Evolutionary conservation across 768 basidiomycete species (phyloP).

Genomic region (Gymnopilus junonius): DNA sequence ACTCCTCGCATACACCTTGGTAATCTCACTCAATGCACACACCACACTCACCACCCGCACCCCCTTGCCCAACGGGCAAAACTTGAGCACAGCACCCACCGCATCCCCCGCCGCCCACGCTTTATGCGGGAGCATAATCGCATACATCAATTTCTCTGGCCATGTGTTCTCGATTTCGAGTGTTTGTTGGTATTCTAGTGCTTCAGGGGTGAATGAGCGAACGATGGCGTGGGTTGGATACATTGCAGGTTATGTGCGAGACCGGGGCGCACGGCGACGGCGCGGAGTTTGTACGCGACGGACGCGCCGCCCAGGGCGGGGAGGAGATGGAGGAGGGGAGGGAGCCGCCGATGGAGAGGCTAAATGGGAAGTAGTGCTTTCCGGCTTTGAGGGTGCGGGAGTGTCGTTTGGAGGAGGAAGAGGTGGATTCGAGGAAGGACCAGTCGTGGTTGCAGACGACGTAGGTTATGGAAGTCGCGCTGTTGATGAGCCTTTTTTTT

Average conservation of each 20-base stretch:
- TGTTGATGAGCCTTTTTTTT: slow-evolving; percentile 43
- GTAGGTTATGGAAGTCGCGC: slow-evolving; percentile 54
- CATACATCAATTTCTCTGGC: slow-evolving; percentile 98
- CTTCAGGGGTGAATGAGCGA: slow-evolving; percentile 77
- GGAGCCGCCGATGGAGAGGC: slow-evolving; percentile 81
- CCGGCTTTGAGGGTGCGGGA: slow-evolving; percentile 95
- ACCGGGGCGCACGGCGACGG: slow-evolving; percentile 78
- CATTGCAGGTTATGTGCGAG: slow-evolving; percentile 59
- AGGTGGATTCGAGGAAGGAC: slow-evolving; percentile 82
- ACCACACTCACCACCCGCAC: slow-evolving; percentile 68
- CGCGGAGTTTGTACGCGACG: slow-evolving; percentile 89
- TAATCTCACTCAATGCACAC: slow-evolving; percentile 76
- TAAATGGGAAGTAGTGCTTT: slow-evolving; percentile 91
- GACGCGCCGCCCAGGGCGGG: slow-evolving; percentile 59
- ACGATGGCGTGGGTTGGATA: slow-evolving; percentile 65
- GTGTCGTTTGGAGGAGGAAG: slow-evolving; percentile 52
- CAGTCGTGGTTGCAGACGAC: slow-evolving; percentile 83
- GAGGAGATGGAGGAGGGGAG: slow-evolving; percentile 80
- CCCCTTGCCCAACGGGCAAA: slow-evolving; percentile 87
- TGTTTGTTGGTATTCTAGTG: slow-evolving; percentile 95
- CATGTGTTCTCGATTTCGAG: slow-evolving; percentile 96
- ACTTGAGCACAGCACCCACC: slow-evolving; percentile 82
- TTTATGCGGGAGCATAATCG: slow-evolving; percentile 91
- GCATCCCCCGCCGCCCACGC: slow-evolving; percentile 93
- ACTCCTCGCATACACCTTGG: slow-evolving; percentile 59